Conservation (phyloP, 208 protist genomes). For the Trypanosoma rangeli region DNA sequence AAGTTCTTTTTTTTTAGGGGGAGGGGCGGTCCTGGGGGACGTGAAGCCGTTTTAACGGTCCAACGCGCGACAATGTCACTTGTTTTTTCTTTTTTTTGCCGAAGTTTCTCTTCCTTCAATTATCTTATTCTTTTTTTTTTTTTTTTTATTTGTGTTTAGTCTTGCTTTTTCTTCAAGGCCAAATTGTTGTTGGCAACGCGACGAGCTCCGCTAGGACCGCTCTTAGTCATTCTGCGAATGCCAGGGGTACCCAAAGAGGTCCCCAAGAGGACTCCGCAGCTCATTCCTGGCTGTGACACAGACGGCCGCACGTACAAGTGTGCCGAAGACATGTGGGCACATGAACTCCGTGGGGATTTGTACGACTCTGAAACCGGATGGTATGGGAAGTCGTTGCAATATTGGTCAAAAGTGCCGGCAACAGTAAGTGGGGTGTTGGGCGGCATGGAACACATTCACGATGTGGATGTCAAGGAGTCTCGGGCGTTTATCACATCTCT, state of each 20-base stretch:
- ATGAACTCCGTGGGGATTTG: slow-evolving; percentile 66
- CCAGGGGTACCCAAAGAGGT: background rate
- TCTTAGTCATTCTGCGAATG: slow-evolving; percentile 6
- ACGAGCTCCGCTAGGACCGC: background rate
- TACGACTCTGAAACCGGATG: slow-evolving; percentile 78
- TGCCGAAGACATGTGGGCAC: slow-evolving; percentile 70
- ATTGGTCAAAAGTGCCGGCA: slow-evolving; percentile 85
- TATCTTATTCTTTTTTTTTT: slow-evolving; percentile 12
- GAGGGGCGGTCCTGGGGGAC: background rate
- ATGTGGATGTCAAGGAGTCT: slow-evolving; percentile 69
- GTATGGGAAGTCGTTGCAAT: slow-evolving; percentile 88
- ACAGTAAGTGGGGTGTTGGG: slow-evolving; percentile 91
- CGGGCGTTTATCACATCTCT: slow-evolving; percentile 64
- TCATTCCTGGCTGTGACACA: slow-evolving; percentile 68
- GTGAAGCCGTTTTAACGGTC: background rate
- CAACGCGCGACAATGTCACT: background rate
- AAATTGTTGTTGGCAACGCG: background rate
- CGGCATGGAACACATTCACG: slow-evolving; percentile 79
- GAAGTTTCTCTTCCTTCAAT: background rate
- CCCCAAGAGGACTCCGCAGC: background rate
- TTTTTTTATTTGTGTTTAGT: slow-evolving; percentile 18
- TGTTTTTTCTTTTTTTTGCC: background rate
- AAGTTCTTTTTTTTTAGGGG: background rate
- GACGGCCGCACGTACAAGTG: slow-evolving; percentile 55
- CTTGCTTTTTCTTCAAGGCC: slow-evolving; percentile 11